phyloP scores from a whole-genome alignment of 1,139 yeast species.

The Williopsis jadinii region DNA sequence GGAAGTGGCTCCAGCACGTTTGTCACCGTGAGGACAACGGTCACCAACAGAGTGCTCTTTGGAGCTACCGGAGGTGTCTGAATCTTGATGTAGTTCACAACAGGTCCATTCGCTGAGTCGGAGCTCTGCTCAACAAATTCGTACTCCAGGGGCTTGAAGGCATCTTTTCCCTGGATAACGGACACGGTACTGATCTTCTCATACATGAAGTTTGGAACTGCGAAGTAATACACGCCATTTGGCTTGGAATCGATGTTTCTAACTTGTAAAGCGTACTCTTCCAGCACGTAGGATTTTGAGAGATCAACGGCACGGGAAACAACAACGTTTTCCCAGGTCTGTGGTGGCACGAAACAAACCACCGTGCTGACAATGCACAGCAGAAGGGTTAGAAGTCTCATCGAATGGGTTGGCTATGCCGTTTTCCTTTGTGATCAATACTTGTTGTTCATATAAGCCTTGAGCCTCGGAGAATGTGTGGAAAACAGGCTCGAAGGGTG shows the following conservation, averaged over 20 bases:
- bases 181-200: conserved; percentile 43
- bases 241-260: conserved; percentile 56
- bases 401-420: too few species aligned
- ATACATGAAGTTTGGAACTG: conserved; percentile 38
- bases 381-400: background rate
- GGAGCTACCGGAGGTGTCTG: conserved; percentile 61
- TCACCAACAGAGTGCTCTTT: conserved; percentile 42
- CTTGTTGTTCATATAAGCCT: too few species aligned
- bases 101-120: conserved; percentile 15
- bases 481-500: too few species aligned
- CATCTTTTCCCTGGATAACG: conserved; percentile 12
- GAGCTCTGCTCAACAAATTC: conserved; percentile 28
- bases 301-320: conserved; percentile 49
- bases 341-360: conserved; percentile 20
- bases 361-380: conserved; percentile 2
- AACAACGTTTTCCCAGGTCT: conserved; percentile 30
- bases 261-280: conserved; percentile 46
- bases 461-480: too few species aligned
- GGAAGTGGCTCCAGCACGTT: conserved; percentile 57
- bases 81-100: conserved; percentile 36
- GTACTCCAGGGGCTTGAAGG: conserved; percentile 23
- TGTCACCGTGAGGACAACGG: conserved; percentile 47
- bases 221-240: conserved; percentile 46
- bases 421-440: too few species aligned
- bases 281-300: conserved; percentile 59